Conservation (phyloP, 1,139 yeast species). For the Candida tunisiensis region DNA sequence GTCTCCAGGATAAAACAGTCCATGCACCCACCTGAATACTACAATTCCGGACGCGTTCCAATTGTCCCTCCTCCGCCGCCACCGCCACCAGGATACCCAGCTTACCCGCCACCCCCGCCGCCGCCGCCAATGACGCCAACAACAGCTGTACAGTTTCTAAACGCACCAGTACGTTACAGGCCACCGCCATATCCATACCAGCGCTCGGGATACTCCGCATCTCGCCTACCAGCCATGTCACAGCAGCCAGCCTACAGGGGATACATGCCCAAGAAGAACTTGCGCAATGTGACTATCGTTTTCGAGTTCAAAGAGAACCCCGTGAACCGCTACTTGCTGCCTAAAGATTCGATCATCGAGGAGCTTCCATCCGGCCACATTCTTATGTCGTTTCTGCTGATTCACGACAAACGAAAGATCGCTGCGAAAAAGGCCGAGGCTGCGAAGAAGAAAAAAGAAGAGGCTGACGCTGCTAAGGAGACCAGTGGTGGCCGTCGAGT, state of each 20-base stretch:
- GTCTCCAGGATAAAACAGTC: too few species aligned
- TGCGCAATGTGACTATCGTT: conserved; percentile 52
- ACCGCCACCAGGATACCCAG: too few species aligned
- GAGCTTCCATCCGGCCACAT: conserved; percentile 33
- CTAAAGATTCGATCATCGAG: conserved; percentile 64
- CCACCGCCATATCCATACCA: conserved; percentile 14
- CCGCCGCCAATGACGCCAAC: conserved; percentile 2
- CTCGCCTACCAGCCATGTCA: conserved; percentile 2
- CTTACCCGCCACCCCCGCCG: conserved; percentile 2
- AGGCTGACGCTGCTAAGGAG: conserved; percentile 10
- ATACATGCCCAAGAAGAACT: conserved; percentile 18
- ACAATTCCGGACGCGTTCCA: conserved; percentile 64
- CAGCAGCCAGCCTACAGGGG: conserved; percentile 5
- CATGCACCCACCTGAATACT: too few species aligned
- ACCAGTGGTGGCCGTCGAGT: too few species aligned
- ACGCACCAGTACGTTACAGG: conserved; percentile 7
- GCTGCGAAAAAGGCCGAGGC: conserved; percentile 11
- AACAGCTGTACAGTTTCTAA: conserved; percentile 5
- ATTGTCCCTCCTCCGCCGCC: conserved; percentile 19
- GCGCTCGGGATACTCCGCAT: conserved; percentile 2
- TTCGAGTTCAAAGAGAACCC: conserved; percentile 78
- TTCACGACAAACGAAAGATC: conserved; percentile 24
- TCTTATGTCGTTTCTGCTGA: conserved; percentile 45
- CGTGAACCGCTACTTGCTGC: conserved; percentile 54
- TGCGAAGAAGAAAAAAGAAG: conserved; percentile 14